phyloP scores from a whole-genome alignment of 2,329 filamentous ascomycete genomes.

The Colletotrichum musae region DNA sequence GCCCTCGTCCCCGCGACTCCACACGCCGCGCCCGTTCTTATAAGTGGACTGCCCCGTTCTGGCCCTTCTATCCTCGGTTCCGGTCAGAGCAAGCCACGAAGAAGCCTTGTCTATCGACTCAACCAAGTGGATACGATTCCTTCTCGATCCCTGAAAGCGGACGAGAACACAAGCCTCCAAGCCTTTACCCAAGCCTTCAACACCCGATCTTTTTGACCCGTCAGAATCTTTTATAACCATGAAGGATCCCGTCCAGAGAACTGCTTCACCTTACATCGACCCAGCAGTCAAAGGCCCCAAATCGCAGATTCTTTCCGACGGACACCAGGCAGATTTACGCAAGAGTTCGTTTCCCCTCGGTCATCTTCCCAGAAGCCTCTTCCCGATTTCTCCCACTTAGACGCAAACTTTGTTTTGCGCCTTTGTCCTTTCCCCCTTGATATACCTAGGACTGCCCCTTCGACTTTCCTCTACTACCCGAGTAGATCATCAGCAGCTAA shows the following conservation, averaged over 20 bases:
- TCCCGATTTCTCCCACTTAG: slow-evolving; percentile 16
- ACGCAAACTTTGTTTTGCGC: slow-evolving; percentile 42
- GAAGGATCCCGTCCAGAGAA: slow-evolving; percentile 57
- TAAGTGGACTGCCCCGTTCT: slow-evolving; percentile 39
- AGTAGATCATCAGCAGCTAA: slow-evolving; percentile 35
- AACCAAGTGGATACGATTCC: slow-evolving; percentile 36
- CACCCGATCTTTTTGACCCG: slow-evolving; percentile 31
- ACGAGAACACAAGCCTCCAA: slow-evolving; percentile 40
- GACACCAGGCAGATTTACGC: slow-evolving; percentile 53
- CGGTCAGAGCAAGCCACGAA: slow-evolving; percentile 35
- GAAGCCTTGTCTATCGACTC: slow-evolving; percentile 34
- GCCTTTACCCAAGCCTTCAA: slow-evolving; percentile 37
- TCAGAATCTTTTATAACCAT: slow-evolving; percentile 53
- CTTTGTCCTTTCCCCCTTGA: not conserved
- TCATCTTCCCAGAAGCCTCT: slow-evolving; percentile 21
- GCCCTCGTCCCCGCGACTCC: slow-evolving; percentile 39
- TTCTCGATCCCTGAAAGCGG: slow-evolving; percentile 40
- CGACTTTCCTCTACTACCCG: not conserved
- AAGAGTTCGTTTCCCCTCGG: slow-evolving; percentile 54
- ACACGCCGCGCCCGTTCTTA: slow-evolving; percentile 39
- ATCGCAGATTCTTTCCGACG: slow-evolving; percentile 54
- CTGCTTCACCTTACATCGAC: slow-evolving; percentile 56
- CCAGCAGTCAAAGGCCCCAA: slow-evolving; percentile 57
- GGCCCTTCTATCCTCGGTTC: slow-evolving; percentile 40
- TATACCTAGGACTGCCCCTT: slow-evolving; percentile 1